Evolutionary conservation across 75 land plant genomes (phyloP).

Genomic region (Chamaecyparis obtusa): DNA sequence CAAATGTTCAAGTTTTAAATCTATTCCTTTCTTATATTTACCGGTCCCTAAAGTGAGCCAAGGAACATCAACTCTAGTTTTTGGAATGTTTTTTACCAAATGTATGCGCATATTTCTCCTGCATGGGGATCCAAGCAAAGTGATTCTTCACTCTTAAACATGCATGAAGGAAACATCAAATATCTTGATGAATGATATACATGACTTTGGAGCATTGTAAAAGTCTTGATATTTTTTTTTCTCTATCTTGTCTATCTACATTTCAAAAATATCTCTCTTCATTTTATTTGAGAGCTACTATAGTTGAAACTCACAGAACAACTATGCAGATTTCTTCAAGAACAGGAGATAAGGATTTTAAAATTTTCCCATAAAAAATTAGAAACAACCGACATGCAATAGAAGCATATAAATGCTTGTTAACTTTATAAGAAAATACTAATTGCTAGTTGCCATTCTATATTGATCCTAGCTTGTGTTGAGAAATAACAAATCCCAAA

Average conservation of each 20-base stretch:
- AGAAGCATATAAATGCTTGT: not conserved
- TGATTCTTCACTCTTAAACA: not conserved
- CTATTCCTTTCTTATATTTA: not conserved
- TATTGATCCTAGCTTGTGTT: not conserved
- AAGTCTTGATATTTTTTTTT: not conserved
- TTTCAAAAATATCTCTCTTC: not conserved
- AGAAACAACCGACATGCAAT: not conserved
- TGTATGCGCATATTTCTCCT: not conserved
- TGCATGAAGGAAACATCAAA: not conserved
- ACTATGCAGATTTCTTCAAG: not conserved
- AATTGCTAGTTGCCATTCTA: not conserved
- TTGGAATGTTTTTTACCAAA: not conserved
- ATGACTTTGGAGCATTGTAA: not conserved
- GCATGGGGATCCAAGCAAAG: not conserved
- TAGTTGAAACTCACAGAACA: not conserved
- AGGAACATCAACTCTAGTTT: not conserved
- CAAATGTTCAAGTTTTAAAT: not conserved
- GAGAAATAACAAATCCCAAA: not conserved
- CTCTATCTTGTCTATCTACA: not conserved
- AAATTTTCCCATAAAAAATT: too few species aligned
- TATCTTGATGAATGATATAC: not conserved
- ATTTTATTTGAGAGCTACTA: not conserved
- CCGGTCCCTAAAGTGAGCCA: not conserved
- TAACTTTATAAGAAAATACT: too few species aligned
- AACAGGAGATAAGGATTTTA: not conserved